phyloP scores from a whole-genome alignment of 768 basidiomycete genomes.

The Pulveroboletus ravenelii region DNA sequence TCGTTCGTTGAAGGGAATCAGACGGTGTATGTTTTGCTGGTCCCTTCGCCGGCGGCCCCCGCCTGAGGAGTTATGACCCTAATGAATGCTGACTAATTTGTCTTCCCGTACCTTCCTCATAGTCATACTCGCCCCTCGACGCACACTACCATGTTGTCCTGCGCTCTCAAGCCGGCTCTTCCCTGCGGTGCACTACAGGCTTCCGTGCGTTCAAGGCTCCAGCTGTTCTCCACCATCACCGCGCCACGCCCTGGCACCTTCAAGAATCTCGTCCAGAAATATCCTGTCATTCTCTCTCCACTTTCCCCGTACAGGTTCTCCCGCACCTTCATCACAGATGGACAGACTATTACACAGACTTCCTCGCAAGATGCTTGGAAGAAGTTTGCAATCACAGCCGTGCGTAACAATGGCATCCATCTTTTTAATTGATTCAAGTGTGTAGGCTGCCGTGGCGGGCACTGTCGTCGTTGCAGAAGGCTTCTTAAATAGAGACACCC shows the following conservation, averaged over 20 bases:
- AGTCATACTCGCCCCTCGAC: neutral
- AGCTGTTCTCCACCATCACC: conserved; percentile 23
- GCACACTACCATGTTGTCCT: conserved; percentile 17
- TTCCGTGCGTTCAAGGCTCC: conserved; percentile 13
- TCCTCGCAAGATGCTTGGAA: conserved; percentile 44
- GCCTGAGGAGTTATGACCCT: no score
- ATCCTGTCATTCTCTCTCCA: conserved; percentile 19
- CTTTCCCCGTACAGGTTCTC: conserved; percentile 28
- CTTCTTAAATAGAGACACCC: conserved; percentile 74
- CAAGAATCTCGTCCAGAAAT: conserved; percentile 28
- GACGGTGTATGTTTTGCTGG: no score
- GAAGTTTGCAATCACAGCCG: conserved; percentile 50
- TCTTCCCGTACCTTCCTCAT: no score
- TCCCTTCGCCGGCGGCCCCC: neutral
- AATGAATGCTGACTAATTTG: conserved; percentile 13
- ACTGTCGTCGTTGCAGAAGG: conserved; percentile 59
- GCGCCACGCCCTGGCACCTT: conserved; percentile 8
- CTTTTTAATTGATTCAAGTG: neutral
- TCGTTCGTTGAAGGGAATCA: no score
- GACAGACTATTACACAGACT: conserved; percentile 31
- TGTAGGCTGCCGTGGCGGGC: conserved; percentile 67
- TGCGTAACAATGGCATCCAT: conserved; percentile 25
- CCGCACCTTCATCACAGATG: conserved; percentile 50
- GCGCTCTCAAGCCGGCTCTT: conserved; percentile 12
- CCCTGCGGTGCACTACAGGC: conserved; percentile 21